Evolutionary conservation across 78 protist genomes (phyloP).

Genomic region (Emiliania huxleyi): DNA sequence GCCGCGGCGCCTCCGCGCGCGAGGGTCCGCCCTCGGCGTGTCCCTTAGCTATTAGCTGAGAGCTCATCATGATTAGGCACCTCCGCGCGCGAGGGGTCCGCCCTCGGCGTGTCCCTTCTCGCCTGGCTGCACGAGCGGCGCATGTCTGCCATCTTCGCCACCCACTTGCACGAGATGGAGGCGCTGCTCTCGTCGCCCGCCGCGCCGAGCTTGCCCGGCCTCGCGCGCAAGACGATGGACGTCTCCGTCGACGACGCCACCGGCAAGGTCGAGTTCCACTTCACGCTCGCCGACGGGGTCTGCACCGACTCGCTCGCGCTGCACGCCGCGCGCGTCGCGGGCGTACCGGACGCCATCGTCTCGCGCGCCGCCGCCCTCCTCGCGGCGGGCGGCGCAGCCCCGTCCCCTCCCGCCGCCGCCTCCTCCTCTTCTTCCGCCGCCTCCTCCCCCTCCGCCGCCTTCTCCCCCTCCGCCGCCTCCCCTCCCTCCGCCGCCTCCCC

Average conservation of each 20-base stretch:
- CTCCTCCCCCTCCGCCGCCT: no score
- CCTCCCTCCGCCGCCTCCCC: no score
- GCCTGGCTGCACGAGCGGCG: background rate
- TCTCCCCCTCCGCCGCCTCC: no score
- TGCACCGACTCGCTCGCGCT: constrained; percentile 4
- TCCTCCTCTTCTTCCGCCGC: no score
- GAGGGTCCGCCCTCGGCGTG: background rate
- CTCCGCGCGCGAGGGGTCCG: background rate
- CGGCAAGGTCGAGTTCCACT: background rate
- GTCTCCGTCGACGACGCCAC: background rate
- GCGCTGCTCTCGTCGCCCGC: background rate
- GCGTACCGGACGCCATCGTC: background rate
- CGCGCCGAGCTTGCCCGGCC: background rate
- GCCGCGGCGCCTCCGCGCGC: background rate
- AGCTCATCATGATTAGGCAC: no score
- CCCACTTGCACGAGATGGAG: background rate
- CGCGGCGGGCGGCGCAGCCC: background rate
- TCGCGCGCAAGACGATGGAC: background rate
- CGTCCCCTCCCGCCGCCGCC: no score
- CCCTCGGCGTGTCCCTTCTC: background rate
- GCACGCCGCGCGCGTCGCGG: background rate
- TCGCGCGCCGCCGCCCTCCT: background rate
- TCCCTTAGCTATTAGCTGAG: background rate
- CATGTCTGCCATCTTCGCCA: background rate
- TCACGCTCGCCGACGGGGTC: background rate